Evolutionary conservation across 805 yeast species (phyloP), one percentile per base, ranked within the genome.

Genomic region (Alloascoidea africana): DNA sequence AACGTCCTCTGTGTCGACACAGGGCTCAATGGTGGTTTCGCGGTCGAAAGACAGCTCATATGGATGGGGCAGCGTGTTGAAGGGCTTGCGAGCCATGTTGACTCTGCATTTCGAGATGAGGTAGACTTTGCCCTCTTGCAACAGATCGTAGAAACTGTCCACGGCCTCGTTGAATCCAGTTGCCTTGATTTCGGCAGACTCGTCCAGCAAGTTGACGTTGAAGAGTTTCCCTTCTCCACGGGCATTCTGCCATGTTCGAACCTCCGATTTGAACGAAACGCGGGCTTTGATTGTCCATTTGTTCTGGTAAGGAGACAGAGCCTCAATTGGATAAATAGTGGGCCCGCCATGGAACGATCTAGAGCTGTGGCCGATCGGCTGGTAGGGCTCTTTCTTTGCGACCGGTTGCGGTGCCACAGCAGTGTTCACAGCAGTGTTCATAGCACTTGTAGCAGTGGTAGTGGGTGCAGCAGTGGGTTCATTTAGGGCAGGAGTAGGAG

Each of bases 171-270:
- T 83, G 59, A 91, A 91, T 1, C 91, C 96, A 2, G 97, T 86
- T 6, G 95, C 96, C 51, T 91, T 71, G 48, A 91, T 91, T 62
- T 91, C 97, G 50, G 91, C 95, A 4, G 96, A 81, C 54, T 91
- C 94, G 54, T 91, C 98, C 40, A 89, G 60, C 41, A 91, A 74
- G 47, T 85, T 84, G 18, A 85, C 83, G 48, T 79, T 81, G 63
- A 91, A 86, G 42, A 91, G 67, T 56, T 83, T 82, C 39, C 98
- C 98, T 44, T 78, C 84, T 41, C 96, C 95, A 49, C 76, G 70
- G 43, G 73, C 77, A 49, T 83, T 85, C 38, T 83, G 73, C 89
- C 89, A 91, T 27, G 83, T 82, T 56, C 84, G 76, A 47, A 89
- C 68, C 43, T 85, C 96, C 39, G 89, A 75, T 57, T 89, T 91